Conservation (phyloP, 257 asterid species). For the Solanum okadae region DNA sequence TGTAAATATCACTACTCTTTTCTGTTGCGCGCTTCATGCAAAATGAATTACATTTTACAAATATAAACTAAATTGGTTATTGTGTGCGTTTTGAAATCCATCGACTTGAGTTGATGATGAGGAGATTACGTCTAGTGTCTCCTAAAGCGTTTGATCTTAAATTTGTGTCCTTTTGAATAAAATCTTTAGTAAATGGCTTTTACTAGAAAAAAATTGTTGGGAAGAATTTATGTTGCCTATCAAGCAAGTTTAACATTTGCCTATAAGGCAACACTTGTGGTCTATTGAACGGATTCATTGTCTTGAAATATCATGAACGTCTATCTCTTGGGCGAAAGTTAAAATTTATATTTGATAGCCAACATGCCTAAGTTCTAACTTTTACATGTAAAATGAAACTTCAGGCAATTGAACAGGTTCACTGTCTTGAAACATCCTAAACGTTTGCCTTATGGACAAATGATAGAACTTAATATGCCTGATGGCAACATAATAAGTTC, state of each 20-base stretch:
- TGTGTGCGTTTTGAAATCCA: background rate
- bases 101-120: background rate
- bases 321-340: too few relatives aligned
- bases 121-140: background rate
- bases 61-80: background rate
- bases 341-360: background rate
- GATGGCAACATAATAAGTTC: background rate
- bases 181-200: background rate
- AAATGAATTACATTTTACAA: background rate
- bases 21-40: background rate
- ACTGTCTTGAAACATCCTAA: too few relatives aligned
- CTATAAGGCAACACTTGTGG: background rate
- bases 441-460: background rate
- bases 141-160: background rate
- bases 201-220: background rate
- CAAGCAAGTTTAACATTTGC: background rate
- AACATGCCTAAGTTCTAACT: too few relatives aligned
- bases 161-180: too few relatives aligned
- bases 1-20: background rate
- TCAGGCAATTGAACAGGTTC: too few relatives aligned
- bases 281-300: background rate
- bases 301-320: background rate
- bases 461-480: too few relatives aligned
- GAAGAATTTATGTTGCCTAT: too few relatives aligned
- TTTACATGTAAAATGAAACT: too few relatives aligned